Evolutionary conservation across 225 moss, liverwort and hornwort genomes (phyloP).

Genomic region (Physcomitrium patens): DNA sequence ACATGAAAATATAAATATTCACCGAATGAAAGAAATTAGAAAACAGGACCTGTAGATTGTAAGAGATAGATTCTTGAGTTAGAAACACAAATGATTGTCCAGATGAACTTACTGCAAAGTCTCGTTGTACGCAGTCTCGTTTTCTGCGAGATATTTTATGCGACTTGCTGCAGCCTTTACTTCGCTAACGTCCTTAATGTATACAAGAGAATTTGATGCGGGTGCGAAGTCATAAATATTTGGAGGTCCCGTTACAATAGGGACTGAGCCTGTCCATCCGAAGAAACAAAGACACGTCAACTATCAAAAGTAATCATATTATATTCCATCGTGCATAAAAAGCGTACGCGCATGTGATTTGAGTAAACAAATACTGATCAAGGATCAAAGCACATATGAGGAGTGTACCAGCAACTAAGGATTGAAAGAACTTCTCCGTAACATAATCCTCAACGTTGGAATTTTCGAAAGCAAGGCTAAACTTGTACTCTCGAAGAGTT

Average conservation of each 20-base stretch:
- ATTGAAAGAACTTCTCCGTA: conserved; percentile 96
- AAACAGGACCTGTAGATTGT: too few species aligned
- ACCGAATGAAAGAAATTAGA: too few species aligned
- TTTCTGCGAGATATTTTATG: conserved; percentile 75
- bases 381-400: neutral
- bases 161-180: conserved; percentile 64
- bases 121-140: conserved; percentile 87
- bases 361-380: neutral
- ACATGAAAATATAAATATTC: neutral
- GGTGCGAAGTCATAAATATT: conserved; percentile 86
- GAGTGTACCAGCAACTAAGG: conserved; percentile 72
- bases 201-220: conserved; percentile 66
- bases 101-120: conserved; percentile 58
- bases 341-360: neutral
- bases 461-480: conserved; percentile 96
- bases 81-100: neutral
- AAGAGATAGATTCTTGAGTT: neutral
- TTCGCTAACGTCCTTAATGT: conserved; percentile 60
- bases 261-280: conserved; percentile 69
- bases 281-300: conserved; percentile 14
- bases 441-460: conserved; percentile 97
- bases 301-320: conserved; percentile 3
- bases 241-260: conserved; percentile 88
- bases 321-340: neutral
- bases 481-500: conserved; percentile 79